Percentiles rank a stretch among this genome's conserved stretches.
Conservation (phyloP, 768 basidiomycete species). For the Leccinum variicolor region DNA sequence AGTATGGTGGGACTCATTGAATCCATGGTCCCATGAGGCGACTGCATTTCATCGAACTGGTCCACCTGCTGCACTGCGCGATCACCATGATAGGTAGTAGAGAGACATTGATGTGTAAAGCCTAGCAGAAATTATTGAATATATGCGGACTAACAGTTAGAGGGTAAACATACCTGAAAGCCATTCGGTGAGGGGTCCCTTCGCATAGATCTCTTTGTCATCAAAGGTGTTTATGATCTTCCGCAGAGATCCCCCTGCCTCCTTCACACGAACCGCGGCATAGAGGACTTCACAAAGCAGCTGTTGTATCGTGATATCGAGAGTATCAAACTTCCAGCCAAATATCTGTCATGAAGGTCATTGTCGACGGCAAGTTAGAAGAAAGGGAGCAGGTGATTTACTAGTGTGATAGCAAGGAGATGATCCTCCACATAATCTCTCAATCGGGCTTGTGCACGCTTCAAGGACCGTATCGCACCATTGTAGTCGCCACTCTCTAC, state of each 20-base stretch:
- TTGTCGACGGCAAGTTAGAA: not conserved
- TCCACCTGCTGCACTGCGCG: no score
- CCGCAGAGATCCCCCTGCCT: not conserved
- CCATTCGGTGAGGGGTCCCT: not conserved
- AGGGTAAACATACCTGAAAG: not conserved
- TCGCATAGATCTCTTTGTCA: not conserved
- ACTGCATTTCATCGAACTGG: no score
- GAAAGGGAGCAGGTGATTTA: not conserved
- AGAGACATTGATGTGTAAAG: not conserved
- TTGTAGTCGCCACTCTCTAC: not conserved
- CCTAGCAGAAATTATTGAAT: not conserved
- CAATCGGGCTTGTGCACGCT: not conserved
- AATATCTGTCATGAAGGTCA: not conserved
- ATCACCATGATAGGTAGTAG: not conserved
- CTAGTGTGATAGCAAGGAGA: not conserved
- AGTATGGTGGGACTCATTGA: not conserved
- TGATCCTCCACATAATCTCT: not conserved
- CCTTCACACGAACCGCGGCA: not conserved
- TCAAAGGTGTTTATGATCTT: not conserved
- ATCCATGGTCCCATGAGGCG: not conserved
- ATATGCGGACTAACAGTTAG: not conserved
- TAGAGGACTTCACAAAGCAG: not conserved
- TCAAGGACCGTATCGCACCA: not conserved
- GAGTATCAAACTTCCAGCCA: not conserved
- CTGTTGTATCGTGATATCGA: not conserved